Evolutionary conservation across 306 rosid genomes (phyloP).

Genomic region (Parietaria judaica): DNA sequence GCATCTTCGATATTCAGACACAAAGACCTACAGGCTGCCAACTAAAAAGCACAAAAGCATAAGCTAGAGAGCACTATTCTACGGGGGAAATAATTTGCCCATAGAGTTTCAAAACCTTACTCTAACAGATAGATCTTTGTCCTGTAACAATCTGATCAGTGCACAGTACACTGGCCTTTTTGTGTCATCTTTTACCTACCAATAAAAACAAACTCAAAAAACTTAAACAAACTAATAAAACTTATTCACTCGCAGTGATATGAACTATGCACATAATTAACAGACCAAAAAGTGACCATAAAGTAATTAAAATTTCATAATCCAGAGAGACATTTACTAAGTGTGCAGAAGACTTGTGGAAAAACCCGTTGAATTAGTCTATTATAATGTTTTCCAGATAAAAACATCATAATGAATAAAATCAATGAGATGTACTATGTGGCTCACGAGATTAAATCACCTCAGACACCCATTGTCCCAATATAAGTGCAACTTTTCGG

Average conservation of each 20-base stretch:
- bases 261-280: neutral
- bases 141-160: conserved; percentile 77
- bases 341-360: too few species aligned
- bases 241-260: neutral
- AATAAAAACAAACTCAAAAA: conserved; percentile 18
- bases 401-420: conserved; percentile 15
- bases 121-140: conserved; percentile 73
- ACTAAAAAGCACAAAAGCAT: conserved; percentile 36
- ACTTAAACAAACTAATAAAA: conserved; percentile 12
- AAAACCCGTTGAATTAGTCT: neutral
- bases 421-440: conserved; percentile 4
- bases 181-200: conserved; percentile 79
- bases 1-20: conserved; percentile 89
- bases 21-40: conserved; percentile 95
- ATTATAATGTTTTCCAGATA: neutral
- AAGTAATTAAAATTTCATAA: too few species aligned
- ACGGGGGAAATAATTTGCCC: conserved; percentile 4
- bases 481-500: conserved; percentile 80
- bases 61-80: conserved; percentile 9
- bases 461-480: conserved; percentile 99
- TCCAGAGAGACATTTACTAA: too few species aligned
- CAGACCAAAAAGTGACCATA: neutral
- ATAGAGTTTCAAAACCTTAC: conserved; percentile 34
- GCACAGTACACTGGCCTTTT: conserved; percentile 89
- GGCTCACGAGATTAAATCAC: conserved; percentile 32